Conservation (phyloP, 371 early-diverging fungal genomes). For the Apophysomyces sp. region DNA sequence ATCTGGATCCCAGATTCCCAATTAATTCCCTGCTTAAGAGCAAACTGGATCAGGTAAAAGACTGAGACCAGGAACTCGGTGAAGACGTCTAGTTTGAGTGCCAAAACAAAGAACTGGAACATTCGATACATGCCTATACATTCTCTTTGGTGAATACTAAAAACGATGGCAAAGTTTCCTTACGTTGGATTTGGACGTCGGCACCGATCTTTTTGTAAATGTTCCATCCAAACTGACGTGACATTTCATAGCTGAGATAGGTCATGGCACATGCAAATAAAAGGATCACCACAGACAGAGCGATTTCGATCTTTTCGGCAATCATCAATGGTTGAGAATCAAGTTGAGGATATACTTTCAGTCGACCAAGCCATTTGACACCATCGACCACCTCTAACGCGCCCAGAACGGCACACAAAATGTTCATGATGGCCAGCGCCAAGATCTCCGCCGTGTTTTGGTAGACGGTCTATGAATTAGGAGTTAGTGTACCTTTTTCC, state of each 20-base stretch:
- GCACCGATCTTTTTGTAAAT: conserved; percentile 44
- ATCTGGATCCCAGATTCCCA: conserved; percentile 41
- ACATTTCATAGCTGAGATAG: conserved; percentile 36
- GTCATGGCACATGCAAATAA: conserved; percentile 28
- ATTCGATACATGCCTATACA: conserved; percentile 43
- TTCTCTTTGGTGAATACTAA: too few species aligned
- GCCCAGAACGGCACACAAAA: conserved; percentile 42
- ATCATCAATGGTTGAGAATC: conserved; percentile 18
- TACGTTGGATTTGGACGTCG: conserved; percentile 34
- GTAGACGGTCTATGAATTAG: conserved; percentile 48
- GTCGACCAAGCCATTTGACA: conserved; percentile 32
- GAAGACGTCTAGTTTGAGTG: conserved; percentile 48
- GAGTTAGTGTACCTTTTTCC: too few species aligned
- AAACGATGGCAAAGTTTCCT: not conserved
- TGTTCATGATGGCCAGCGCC: conserved; percentile 42
- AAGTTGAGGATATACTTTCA: conserved; percentile 12
- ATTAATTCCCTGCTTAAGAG: conserved; percentile 18
- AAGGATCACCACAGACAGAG: conserved; percentile 33
- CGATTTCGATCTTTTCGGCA: conserved; percentile 44
- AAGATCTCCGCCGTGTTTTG: conserved; percentile 46
- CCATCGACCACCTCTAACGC: conserved; percentile 49
- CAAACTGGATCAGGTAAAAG: conserved; percentile 47
- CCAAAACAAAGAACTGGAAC: conserved; percentile 50
- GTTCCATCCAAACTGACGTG: conserved; percentile 41
- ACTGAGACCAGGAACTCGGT: conserved; percentile 44